Percentiles rank a stretch among this genome's conserved stretches.
These are phyloP conservation scores for Calonectria hawksworthii DNA, from an alignment of 2,329 filamentous ascomycete genomes.

Conservation along the genomic window DNA sequence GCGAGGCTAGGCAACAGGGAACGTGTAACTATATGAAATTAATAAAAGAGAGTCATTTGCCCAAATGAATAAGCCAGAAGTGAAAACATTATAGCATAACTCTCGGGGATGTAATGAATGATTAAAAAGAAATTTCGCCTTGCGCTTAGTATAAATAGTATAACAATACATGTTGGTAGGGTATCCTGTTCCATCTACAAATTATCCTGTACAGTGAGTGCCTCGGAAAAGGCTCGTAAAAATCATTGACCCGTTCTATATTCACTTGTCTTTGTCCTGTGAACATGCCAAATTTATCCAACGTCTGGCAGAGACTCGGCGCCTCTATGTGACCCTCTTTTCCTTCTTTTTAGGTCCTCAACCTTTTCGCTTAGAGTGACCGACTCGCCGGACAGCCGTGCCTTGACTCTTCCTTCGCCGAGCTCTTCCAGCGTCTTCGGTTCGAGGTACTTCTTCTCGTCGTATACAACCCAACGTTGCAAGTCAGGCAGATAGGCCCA, in stretches of 20 bases:
- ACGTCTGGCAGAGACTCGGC: slow-evolving; percentile 42
- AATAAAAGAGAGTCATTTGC: too few relatives aligned
- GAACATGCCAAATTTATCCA: slow-evolving; percentile 16
- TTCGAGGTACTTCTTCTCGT: slow-evolving; percentile 55
- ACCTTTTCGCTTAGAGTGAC: slow-evolving; percentile 61
- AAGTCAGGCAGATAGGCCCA: slow-evolving; percentile 67
- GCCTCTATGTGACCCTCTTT: slow-evolving; percentile 41
- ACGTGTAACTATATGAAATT: too few relatives aligned
- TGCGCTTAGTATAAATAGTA: not conserved
- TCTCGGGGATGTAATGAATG: not conserved
- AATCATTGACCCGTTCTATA: not conserved
- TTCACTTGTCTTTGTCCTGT: not conserved
- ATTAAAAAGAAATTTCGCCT: not conserved
- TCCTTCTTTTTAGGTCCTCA: slow-evolving; percentile 54
- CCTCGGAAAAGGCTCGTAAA: slow-evolving; percentile 11
- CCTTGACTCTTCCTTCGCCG: slow-evolving; percentile 62
- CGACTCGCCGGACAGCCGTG: slow-evolving; percentile 59
- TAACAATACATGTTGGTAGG: slow-evolving; percentile 19
- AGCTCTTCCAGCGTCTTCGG: slow-evolving; percentile 65
- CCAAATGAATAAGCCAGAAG: too few relatives aligned
- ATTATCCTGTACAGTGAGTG: slow-evolving; percentile 19
- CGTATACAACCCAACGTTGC: slow-evolving; percentile 57
- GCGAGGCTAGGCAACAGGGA: too few relatives aligned
- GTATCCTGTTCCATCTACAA: slow-evolving; percentile 27
- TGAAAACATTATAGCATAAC: too few relatives aligned